phyloP scores from a whole-genome alignment of 2,329 filamentous ascomycete genomes.

The Cladosporium sphaerospermum region DNA sequence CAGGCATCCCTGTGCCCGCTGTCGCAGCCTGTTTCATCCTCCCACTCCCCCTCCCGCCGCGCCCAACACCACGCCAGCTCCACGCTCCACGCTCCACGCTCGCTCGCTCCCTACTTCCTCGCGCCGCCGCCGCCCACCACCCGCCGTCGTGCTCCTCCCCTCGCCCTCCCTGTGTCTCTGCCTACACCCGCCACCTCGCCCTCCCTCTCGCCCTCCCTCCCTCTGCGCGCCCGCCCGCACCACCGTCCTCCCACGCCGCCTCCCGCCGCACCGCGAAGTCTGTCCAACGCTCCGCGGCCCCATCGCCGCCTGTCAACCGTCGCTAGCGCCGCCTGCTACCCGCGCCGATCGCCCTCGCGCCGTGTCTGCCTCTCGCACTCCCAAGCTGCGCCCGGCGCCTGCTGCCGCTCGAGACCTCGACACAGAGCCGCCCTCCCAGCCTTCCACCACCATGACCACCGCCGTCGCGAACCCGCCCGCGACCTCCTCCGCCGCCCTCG shows the following conservation, averaged over 20 bases:
- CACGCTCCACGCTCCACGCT: not conserved
- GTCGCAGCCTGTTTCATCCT: not conserved
- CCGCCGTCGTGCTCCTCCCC: not conserved
- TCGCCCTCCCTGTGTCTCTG: constrained; percentile 2
- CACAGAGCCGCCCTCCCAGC: not conserved
- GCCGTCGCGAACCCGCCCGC: constrained; percentile 40
- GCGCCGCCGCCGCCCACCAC: not conserved
- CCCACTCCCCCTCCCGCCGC: not conserved
- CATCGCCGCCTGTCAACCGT: constrained; percentile 10
- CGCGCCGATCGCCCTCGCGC: not conserved
- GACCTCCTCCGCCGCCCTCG: constrained; percentile 32
- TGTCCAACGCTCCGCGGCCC: constrained; percentile 1
- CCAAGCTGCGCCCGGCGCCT: constrained; percentile 7
- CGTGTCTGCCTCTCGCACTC: not conserved
- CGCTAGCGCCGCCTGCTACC: constrained; percentile 5
- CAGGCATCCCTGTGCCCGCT: not conserved
- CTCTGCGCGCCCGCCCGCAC: not conserved
- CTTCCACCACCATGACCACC: constrained; percentile 38
- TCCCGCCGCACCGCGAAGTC: not conserved
- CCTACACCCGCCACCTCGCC: not conserved
- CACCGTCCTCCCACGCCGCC: not conserved
- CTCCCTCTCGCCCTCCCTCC: not conserved
- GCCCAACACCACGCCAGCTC: not conserved
- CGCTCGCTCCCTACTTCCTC: not conserved
- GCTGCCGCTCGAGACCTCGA: constrained; percentile 1